Base-by-base conservation (phyloP, 768 basidiomycete genomes). In the Tricholoma furcatifolium region DNA sequence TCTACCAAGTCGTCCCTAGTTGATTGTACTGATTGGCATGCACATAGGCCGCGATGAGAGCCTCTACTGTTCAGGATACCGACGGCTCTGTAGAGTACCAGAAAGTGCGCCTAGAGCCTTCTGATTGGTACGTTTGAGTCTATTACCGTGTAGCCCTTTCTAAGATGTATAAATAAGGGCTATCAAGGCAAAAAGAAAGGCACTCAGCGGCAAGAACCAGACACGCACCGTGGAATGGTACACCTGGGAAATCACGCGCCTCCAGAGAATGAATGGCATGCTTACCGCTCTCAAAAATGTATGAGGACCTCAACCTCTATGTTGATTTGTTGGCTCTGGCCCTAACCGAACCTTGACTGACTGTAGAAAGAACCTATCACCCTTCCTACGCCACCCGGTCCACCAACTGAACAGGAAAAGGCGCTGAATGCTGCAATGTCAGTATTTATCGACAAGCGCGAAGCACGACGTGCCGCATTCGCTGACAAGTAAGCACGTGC, bases 231-330 rank as follows among this genome's bases (percentile, higher is more conserved):
- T 42, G 15, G 52, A 47, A 41, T 44, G 42, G 51, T 52, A 52
- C 20, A 53, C 43, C 12, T 53, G 51, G 51, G 51, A 53, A 39
- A 53, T 53, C 7, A 31, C 51, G 8, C 51, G 44, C 18, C 18
- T 53, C 10, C 36, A 30, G 35, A 45, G 46, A 27, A 47, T 35
- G 39, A 53, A 53, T 24, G 27, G 23, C 27, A 47, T 53, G 52
- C 52, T 53, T n/a, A 27, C 6, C 14, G 52, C 52, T 4, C 20
- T 47, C 6, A 47, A 34, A 24, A 21, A 41, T 15, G 52, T 47
- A 42, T 2, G 49, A 20, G 39, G 7, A 35, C 35, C 4, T 41
- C 20, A 4, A 15, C 9, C 31, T 30, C 23, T 27, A 32, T 31
- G n/a, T n/a, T n/a, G n/a, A n/a, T 12, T 6, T 17, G 21, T 11